Evolutionary conservation across 257 asterid species (phyloP).

Genomic region (Parsonsia alboflavescens): DNA sequence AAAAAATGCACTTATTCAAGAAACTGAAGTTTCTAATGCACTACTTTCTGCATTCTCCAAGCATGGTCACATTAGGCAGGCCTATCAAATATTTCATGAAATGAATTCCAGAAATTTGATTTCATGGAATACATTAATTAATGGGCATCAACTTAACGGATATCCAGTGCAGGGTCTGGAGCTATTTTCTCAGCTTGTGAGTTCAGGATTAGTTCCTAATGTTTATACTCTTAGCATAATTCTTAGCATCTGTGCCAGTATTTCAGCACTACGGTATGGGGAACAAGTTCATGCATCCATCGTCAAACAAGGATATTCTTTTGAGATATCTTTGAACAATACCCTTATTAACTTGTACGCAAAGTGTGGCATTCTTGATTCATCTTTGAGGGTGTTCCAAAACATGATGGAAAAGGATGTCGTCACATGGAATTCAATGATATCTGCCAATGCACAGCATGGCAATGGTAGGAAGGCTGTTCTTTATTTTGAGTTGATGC

Average conservation of each 20-base stretch:
- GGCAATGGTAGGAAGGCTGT: constrained; percentile 71
- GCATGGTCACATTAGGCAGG: constrained; percentile 41
- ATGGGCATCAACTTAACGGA: constrained; percentile 56
- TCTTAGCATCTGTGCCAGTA: constrained; percentile 59
- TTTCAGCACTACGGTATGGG: constrained; percentile 52
- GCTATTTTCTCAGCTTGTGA: constrained; percentile 36
- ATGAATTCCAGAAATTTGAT: constrained; percentile 58
- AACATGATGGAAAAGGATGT: constrained; percentile 45
- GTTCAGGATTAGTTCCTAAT: constrained; percentile 43
- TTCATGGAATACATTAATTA: constrained; percentile 82
- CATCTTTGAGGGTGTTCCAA: constrained; percentile 52
- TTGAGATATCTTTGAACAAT: constrained; percentile 53
- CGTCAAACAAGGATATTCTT: constrained; percentile 41
- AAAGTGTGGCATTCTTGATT: constrained; percentile 56
- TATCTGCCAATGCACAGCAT: constrained; percentile 70
- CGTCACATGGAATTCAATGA: constrained; percentile 74
- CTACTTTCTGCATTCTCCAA: constrained; percentile 60
- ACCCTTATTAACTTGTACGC: constrained; percentile 67
- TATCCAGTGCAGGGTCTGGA: constrained; percentile 47
- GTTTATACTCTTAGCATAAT: constrained; percentile 68
- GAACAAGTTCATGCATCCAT: constrained; percentile 57
- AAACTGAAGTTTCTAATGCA: constrained; percentile 69
- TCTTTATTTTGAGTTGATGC: constrained; percentile 59
- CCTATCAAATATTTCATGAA: constrained; percentile 38
- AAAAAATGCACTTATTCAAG: constrained; percentile 52